Evolutionary conservation across 352 stramenopile species (phyloP).

Genomic region (Phytophthora brassicae): DNA sequence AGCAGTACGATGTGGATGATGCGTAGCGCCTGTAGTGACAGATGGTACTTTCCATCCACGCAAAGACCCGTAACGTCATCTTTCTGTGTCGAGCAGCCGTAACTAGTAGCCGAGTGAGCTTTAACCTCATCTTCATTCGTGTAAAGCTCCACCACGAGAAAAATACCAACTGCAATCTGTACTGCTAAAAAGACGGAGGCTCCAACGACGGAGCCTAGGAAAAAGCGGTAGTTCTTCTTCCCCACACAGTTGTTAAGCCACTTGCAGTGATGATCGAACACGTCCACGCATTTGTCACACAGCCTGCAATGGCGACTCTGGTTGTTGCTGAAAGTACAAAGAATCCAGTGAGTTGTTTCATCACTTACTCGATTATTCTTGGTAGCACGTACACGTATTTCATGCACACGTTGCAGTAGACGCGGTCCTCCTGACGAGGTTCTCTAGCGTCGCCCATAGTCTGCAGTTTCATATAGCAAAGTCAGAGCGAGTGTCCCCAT

Average conservation of each 20-base stretch:
- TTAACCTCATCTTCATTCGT: slow-evolving; percentile 44
- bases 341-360: no score
- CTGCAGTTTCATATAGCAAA: slow-evolving; percentile 18
- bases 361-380: no score
- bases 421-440: slow-evolving; percentile 44
- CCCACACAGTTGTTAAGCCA: slow-evolving; percentile 97
- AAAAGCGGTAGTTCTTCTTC: slow-evolving; percentile 84
- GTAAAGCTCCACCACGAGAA: slow-evolving; percentile 59
- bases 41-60: slow-evolving; percentile 47
- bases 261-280: slow-evolving; percentile 98
- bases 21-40: slow-evolving; percentile 59
- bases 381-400: slow-evolving; percentile 76
- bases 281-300: slow-evolving; percentile 95
- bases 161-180: slow-evolving; percentile 69
- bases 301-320: slow-evolving; percentile 93
- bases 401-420: slow-evolving; percentile 89
- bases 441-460: slow-evolving; percentile 34
- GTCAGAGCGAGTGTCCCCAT: slow-evolving; percentile 3
- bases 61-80: slow-evolving; percentile 51
- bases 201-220: slow-evolving; percentile 71
- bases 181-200: slow-evolving; percentile 64
- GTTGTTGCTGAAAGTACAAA: slow-evolving; percentile 69
- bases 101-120: slow-evolving; percentile 55
- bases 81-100: slow-evolving; percentile 56
- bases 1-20: slow-evolving; percentile 69